phyloP scores from a whole-genome alignment of 495 filamentous ascomycete species.

The Cercophora newfieldiana region DNA sequence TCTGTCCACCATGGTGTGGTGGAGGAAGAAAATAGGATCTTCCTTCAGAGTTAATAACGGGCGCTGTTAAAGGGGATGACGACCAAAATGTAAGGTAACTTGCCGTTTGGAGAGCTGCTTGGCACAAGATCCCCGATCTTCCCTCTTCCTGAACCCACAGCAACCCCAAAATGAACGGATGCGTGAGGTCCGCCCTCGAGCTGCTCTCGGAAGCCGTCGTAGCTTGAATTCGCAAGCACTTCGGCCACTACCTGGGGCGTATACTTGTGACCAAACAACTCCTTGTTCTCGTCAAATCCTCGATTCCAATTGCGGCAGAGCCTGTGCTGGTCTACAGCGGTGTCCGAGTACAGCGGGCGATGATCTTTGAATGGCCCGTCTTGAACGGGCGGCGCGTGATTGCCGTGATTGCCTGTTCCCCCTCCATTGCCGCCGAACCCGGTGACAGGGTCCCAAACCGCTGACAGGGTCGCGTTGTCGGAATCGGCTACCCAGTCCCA shows the following conservation, averaged over 20 bases:
- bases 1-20: conserved; percentile 4
- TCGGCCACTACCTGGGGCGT: background rate
- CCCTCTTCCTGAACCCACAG: background rate
- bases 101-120: conserved; percentile 11
- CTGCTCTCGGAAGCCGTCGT: conserved; percentile 3
- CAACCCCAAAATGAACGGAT: conserved; percentile 10
- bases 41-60: background rate
- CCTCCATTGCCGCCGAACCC: conserved; percentile 12
- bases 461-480: background rate
- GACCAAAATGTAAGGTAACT: background rate
- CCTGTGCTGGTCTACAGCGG: background rate
- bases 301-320: background rate
- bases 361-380: conserved; percentile 4
- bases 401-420: background rate
- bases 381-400: background rate
- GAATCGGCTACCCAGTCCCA: conserved; percentile 12
- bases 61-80: background rate
- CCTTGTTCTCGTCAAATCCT: background rate
- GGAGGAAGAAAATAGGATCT: conserved; percentile 13
- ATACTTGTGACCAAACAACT: conserved; percentile 9
- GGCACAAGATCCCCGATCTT: conserved; percentile 3
- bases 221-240: background rate
- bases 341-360: background rate
- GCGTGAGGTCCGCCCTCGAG: conserved; percentile 11
- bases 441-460: conserved; percentile 11